Base-by-base conservation (phyloP, 139 green algal species). In the Tetradesmus lagerheimii region DNA sequence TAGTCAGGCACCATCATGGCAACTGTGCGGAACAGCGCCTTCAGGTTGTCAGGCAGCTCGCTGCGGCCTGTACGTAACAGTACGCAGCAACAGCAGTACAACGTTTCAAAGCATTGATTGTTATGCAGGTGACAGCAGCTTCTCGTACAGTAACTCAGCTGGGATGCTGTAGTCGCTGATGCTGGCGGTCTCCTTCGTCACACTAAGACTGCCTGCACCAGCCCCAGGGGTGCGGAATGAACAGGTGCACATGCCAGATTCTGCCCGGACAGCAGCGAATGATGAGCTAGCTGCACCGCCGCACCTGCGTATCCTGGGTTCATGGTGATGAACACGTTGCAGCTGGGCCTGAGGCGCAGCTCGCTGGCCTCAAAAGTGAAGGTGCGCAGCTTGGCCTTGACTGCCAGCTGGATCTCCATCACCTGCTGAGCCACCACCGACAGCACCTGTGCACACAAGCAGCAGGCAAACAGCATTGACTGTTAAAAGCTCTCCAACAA, bases 1-100 rank as follows among this genome's bases (percentile, higher is more conserved):
- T 97, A 97, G 90, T 97, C 95, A 64, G 95, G 95, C 66, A 95
- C 95, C 95, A 97, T 96, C 95, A 97, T 97, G 31, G 94, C 95
- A 39, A 96, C 94, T 20, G 94, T 96, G 9, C 95, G 92, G 92
- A 97, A 97, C 14, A 97, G 90, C 5, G 94, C 95, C 91, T 96
- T 97, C 47, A 97, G 91, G 91, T 97, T 97, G 89, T 97, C 95
- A 0, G 95, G 95, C 83, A 97, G 93, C 90, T 97, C 95, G 45
- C 77, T 91, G 41, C 90, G 89, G 18, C 93, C 93, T 35, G 89
- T 83, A 79, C 9, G 6, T 15, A 43, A 9, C 9, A 80, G n/a
- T n/a, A n/a, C n/a, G 27, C 27, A 25, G 12, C 67, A 78, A n/a
- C 67, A 83, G 76, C 71, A 43, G 0, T 39, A 3, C 25, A 78